Base-by-base conservation (phyloP, 768 basidiomycete genomes). In the Rhizopogon sp. region DNA sequence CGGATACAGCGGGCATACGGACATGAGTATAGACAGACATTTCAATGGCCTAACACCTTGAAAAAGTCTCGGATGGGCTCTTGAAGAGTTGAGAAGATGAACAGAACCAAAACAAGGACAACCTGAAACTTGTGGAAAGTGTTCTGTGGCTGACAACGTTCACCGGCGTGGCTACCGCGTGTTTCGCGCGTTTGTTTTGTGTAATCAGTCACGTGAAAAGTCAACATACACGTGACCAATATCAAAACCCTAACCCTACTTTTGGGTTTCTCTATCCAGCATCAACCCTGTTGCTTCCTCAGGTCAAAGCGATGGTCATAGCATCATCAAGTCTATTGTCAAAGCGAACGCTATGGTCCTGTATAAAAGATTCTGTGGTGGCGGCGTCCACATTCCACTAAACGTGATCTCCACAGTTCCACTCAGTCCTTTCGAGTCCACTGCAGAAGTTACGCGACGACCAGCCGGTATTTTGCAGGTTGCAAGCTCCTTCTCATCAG, bases 21-120 rank as follows among this genome's bases (percentile, higher is more conserved):
- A 71, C 61, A 65, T 75, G 73, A 59, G 77, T 70, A 42, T 70
- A 62, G 3, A 62, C 62, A 61, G 74, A 74, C 71, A 70, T 72
- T 60, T 58, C 63, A 62, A 60, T 66, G 77, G 77, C 77, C 77
- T 79, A 79, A 78, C 77, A 75, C 77, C 76, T 66, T 57, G 67
- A 69, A 33, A 25, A 66, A 60, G 69, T 62, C 62, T 50, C 4
- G 25, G 59, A 53, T 16, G 50, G 17, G 6, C 31, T 43, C 25
- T 49, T 49, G 45, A 31, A 20, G 31, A 29, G 42, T 25, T 35
- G 14, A 37, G 35, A 49, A 49, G 35, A 49, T 49, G 47, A 49
- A 49, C 47, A 37, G 35, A 22, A 20, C 47, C 47, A 49, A 37
- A 49, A 49, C 47, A 49, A 49, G 20, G 35, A 20, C 47, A 49